Conservation (phyloP, 2,329 filamentous ascomycete species). For the Xylaria sp. region DNA sequence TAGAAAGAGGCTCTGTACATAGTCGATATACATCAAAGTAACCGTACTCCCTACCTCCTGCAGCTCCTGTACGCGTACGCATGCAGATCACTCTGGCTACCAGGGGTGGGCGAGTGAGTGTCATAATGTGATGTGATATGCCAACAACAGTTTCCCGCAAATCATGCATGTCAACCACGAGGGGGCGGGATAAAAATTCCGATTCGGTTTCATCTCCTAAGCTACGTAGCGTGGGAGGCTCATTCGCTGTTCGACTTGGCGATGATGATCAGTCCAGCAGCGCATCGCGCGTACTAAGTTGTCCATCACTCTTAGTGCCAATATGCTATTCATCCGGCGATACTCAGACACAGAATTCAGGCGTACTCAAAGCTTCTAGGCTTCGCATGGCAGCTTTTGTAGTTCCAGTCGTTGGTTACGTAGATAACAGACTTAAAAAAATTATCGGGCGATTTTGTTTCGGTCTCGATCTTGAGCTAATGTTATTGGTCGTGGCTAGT, state of each 20-base stretch:
- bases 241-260: slow-evolving; percentile 22
- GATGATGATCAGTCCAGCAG: slow-evolving; percentile 20
- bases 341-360: too few species aligned
- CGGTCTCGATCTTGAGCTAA: slow-evolving; percentile 18
- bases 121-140: slow-evolving; percentile 22
- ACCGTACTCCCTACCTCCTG: background rate
- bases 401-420: background rate
- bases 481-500: slow-evolving; percentile 13
- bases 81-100: slow-evolving; percentile 19
- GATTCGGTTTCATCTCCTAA: slow-evolving; percentile 12
- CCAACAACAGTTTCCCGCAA: slow-evolving; percentile 8
- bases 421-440: background rate
- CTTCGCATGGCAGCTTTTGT: background rate
- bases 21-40: background rate
- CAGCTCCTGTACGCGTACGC: slow-evolving; percentile 19
- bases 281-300: slow-evolving; percentile 1
- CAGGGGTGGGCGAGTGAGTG: slow-evolving; percentile 5
- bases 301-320: background rate
- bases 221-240: background rate
- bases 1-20: background rate
- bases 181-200: background rate
- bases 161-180: slow-evolving; percentile 10
- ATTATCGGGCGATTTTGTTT: background rate
- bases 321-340: too few species aligned
- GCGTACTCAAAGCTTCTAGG: background rate